These are phyloP conservation scores for Phylloporus sp. DNA, from an alignment of 768 basidiomycete species.

Conservation along the genomic window DNA sequence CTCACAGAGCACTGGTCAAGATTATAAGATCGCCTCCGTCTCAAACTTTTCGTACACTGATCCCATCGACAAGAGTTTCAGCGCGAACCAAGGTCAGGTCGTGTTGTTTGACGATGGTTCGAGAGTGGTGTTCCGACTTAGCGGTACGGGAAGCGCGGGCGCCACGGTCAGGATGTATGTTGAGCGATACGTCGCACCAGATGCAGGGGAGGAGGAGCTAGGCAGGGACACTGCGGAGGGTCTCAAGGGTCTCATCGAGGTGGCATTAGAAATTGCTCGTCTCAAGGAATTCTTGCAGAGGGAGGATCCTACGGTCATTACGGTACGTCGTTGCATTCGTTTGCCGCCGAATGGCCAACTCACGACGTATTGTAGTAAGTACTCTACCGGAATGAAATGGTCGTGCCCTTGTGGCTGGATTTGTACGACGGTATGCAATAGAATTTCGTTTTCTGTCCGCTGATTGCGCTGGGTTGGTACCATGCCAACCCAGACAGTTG, in stretches of 20 bases:
- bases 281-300: slow-evolving; percentile 81
- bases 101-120: slow-evolving; percentile 89
- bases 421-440: slow-evolving; percentile 18
- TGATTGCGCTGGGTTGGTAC: neutral
- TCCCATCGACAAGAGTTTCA: slow-evolving; percentile 93
- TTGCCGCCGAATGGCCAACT: slow-evolving; percentile 5
- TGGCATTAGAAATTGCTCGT: slow-evolving; percentile 80
- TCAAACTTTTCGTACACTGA: slow-evolving; percentile 96
- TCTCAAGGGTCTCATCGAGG: slow-evolving; percentile 91
- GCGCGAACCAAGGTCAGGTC: slow-evolving; percentile 93
- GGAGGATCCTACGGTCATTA: slow-evolving; percentile 95
- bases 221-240: slow-evolving; percentile 80
- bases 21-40: slow-evolving; percentile 72
- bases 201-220: slow-evolving; percentile 65
- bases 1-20: slow-evolving; percentile 59
- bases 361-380: slow-evolving; percentile 13
- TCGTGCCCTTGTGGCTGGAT: neutral
- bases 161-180: slow-evolving; percentile 96
- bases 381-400: neutral
- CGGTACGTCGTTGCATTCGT: slow-evolving; percentile 44
- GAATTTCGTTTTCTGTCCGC: slow-evolving; percentile 4
- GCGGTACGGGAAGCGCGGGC: slow-evolving; percentile 93
- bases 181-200: slow-evolving; percentile 79
- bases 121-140: slow-evolving; percentile 91
- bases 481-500: neutral